Conservation (phyloP, 1,284 basidiomycete species). For the Mycosarcoma maydis region DNA sequence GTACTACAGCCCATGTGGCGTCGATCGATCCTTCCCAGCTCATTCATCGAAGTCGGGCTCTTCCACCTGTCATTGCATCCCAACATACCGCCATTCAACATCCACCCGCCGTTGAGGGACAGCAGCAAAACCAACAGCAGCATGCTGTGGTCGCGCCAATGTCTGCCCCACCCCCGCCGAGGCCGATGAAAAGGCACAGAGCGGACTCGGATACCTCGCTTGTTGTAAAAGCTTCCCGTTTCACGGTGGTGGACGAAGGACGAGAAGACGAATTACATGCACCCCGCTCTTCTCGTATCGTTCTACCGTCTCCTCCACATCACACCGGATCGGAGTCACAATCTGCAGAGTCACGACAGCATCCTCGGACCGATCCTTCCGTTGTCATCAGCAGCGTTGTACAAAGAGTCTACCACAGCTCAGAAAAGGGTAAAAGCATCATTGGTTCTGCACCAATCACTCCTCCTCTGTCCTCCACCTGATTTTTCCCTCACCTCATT, state of each 20-base stretch:
- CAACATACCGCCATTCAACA: conserved; percentile 8
- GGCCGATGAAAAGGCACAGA: conserved; percentile 16
- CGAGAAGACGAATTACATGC: neutral
- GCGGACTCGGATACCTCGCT: conserved; percentile 33
- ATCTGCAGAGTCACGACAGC: too few relatives aligned
- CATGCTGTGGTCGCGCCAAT: neutral
- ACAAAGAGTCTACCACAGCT: too few relatives aligned
- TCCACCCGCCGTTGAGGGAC: too few relatives aligned
- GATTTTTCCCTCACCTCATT: too few relatives aligned
- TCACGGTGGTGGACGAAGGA: neutral
- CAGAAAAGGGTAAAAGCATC: neutral
- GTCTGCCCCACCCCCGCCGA: neutral
- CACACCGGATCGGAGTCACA: neutral
- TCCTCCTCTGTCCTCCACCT: conserved; percentile 18
- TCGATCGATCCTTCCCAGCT: too few relatives aligned
- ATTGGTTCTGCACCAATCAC: conserved; percentile 22
- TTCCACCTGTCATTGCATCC: conserved; percentile 14
- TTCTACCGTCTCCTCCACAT: neutral
- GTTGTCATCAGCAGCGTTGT: too few relatives aligned
- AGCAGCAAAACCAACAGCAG: too few relatives aligned
- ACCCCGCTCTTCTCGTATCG: neutral
- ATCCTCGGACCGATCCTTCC: too few relatives aligned
- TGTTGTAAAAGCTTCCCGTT: conserved; percentile 18
- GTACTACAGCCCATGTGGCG: too few relatives aligned
- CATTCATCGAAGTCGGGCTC: neutral